phyloP scores from a whole-genome alignment of 179 eudicot species.

The Gypsophila paniculata region DNA sequence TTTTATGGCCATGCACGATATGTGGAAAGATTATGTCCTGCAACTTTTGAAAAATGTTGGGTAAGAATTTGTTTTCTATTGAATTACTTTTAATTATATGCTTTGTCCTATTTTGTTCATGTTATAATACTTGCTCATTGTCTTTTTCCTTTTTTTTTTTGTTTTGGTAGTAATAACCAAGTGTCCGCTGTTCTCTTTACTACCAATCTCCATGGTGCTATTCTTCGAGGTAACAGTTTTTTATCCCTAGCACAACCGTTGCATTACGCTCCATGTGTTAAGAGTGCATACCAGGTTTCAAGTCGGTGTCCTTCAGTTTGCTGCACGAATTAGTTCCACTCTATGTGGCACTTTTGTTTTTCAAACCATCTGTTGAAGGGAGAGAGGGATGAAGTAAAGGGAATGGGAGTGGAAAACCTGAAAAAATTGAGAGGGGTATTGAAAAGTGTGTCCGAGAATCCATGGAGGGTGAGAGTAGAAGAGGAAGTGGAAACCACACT shows the following conservation, averaged over 20 bases:
- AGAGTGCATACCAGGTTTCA: neutral
- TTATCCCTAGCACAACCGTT: neutral
- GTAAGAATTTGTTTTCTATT: constrained; percentile 31
- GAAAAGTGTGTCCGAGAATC: neutral
- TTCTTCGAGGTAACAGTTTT: constrained; percentile 50
- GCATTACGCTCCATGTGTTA: neutral
- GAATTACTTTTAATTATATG: neutral
- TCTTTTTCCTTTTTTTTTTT: constrained; percentile 3
- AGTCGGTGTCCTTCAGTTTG: neutral
- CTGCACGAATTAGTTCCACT: neutral
- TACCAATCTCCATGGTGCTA: constrained; percentile 88
- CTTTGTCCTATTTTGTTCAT: constrained; percentile 4
- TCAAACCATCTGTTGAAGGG: neutral
- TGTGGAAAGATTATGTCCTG: constrained; percentile 63
- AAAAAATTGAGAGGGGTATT: neutral
- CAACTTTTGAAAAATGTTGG: constrained; percentile 61
- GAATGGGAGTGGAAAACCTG: neutral
- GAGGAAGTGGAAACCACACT: neutral
- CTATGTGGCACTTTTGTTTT: neutral
- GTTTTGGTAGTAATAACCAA: constrained; percentile 58
- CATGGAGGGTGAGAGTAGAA: neutral
- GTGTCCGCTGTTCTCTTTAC: constrained; percentile 59
- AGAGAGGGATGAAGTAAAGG: neutral
- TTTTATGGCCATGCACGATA: constrained; percentile 71
- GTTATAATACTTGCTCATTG: neutral